Base-by-base conservation (phyloP, 2,329 filamentous ascomycete genomes). In the Onygenales sp. region DNA sequence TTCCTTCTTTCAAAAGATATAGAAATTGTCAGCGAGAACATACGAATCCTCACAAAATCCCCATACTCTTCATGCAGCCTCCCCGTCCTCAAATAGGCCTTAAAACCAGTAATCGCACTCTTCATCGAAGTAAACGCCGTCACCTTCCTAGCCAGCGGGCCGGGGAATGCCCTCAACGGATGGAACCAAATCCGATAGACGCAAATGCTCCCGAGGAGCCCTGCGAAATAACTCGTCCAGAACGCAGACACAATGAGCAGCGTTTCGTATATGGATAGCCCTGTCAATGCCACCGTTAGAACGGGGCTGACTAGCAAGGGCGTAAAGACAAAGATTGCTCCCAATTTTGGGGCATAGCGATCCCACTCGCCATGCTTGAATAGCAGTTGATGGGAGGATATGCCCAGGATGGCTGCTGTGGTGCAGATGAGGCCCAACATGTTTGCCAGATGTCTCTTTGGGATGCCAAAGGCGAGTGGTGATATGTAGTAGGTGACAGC, bases 101-200 rank as follows among this genome's bases (percentile, higher is more conserved):
- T 59, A 9, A 61, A 32, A 1, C 56, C 59, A 13, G 51, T 55
- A 1, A 54, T 53, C 0, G 55, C 53, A 13, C 59, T 33, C 31
- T 43, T 56, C 9, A 54, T 55, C 1, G 54, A 43, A 14, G 61
- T 61, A n/a, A 63, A 56, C 5, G 57, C 56, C 1, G 61, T 59
- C 2, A 63, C 17, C n/a, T 55, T 54, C 6, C 60, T 60, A 5
- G 56, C 21, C 7, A 59, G 31, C 1, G 63, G 64, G 0, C 64
- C 64, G 1, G 63, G 63, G 35, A 64, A 66, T 1, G 47, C 45
- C 10, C 33, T 52, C 0, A 66, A 55, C 7, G 59, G 59, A 39
- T 66, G 64, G 36, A 64, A 63, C 7, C 59, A 62, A 2, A 49
- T 44, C 33, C 64, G 60, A 49, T 66, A 67, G 7, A 64, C 17